Base-by-base conservation (phyloP, 805 yeast species). In the Kodamaea nitidulidarum region DNA sequence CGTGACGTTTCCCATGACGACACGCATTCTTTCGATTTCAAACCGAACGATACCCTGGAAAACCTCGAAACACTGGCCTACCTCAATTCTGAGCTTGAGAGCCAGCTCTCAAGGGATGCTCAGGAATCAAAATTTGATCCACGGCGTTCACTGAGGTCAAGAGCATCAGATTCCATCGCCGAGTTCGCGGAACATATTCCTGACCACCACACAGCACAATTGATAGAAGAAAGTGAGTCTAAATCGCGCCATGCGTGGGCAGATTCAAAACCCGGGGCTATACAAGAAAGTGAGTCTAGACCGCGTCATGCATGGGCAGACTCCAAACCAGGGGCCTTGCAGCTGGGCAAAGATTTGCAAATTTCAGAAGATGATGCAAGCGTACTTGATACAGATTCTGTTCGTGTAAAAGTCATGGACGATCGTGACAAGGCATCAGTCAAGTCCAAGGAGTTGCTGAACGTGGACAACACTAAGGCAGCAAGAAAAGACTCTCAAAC, bases 181-280 rank as follows among this genome's bases (percentile, higher is more conserved):
- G 32, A 30, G 32, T 30, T 30, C 16, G 32, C 32, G 9, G 32
- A 30, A 12, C 32, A 15, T 20, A 30, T 30, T 11, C 31, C 31
- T 4, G 31, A 12, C 4, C 31, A 27, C 12, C 31, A 27, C 16
- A 27, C 31, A 5, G 31, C 16, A 7, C 17, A 27, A 15, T 15
- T 27, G 10, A 27, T 27, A 12, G 31, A 27, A 15, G 31, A 27
- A 25, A 28, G 10, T 5, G 14, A 26, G 12, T n/a, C 29, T 8
- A 6, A 11, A 12, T 7, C 11, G 12, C 29, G 29, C 29, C 29
- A 26, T 26, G 29, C 29, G 29, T 26, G 29, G 29, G 29, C 29
- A 7, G 24, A 21, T 21, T 7, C 24, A 7, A 21, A 21, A 21
- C 24, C 24, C 8, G 9, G 24, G 8, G 24, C 24, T n/a, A n/a